Evolutionary conservation across 768 basidiomycete species (phyloP).

Genomic region (Dioszegia aurantiaca): DNA sequence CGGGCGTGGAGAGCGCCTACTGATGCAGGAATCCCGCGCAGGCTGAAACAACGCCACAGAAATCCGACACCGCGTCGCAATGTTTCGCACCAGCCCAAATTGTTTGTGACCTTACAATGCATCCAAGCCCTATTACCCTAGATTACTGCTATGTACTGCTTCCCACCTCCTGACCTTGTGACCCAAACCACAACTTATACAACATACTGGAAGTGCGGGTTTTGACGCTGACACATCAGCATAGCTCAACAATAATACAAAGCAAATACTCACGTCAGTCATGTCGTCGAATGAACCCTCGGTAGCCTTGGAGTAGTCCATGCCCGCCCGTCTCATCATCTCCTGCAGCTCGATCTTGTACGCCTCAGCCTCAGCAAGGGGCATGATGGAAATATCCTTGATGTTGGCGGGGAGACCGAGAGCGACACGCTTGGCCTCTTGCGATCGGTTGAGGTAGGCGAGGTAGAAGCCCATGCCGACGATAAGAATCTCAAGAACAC

Average conservation of each 20-base stretch:
- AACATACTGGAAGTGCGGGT: slow-evolving; percentile 17
- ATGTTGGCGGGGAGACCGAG: slow-evolving; percentile 41
- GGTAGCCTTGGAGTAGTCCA: slow-evolving; percentile 29
- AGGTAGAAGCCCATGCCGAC: slow-evolving; percentile 46
- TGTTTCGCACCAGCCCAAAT: too few species aligned
- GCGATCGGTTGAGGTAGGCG: slow-evolving; percentile 35
- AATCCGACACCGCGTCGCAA: too few species aligned
- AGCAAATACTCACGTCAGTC: slow-evolving; percentile 30
- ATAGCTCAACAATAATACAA: neutral
- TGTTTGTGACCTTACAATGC: too few species aligned
- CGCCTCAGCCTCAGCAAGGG: slow-evolving; percentile 38
- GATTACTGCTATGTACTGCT: neutral
- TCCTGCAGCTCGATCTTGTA: slow-evolving; percentile 41
- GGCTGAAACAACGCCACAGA: too few species aligned
- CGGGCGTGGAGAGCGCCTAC: too few species aligned
- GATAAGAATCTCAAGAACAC: slow-evolving; percentile 35
- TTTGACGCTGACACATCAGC: slow-evolving; percentile 9
- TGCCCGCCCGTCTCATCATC: slow-evolving; percentile 21
- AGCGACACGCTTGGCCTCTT: slow-evolving; percentile 39
- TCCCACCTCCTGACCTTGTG: neutral
- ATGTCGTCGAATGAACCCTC: slow-evolving; percentile 42
- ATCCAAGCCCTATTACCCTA: too few species aligned
- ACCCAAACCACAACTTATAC: neutral
- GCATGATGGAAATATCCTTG: slow-evolving; percentile 49
- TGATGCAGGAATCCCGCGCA: too few species aligned